phyloP scores from a whole-genome alignment of 139 green algal genomes.

The Closterium sp. region DNA sequence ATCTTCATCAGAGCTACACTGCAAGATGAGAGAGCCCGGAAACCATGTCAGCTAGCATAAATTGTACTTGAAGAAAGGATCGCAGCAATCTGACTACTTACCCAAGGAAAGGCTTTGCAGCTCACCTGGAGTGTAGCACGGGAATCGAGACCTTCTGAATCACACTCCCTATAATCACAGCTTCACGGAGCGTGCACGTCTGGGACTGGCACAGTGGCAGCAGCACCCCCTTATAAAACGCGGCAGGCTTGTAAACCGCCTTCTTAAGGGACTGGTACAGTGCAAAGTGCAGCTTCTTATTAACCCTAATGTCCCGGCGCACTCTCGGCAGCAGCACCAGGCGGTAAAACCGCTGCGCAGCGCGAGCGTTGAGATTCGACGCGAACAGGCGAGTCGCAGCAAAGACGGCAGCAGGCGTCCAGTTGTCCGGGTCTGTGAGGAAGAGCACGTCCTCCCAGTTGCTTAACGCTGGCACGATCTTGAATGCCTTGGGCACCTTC shows the following conservation, averaged over 20 bases:
- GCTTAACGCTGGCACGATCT: constrained; percentile 91
- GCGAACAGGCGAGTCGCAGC: constrained; percentile 93
- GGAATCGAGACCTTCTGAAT: constrained; percentile 80
- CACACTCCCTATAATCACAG: constrained; percentile 87
- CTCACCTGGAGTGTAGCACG: constrained; percentile 83
- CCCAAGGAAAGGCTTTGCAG: constrained; percentile 27
- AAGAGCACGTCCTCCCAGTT: constrained; percentile 98
- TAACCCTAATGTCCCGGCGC: constrained; percentile 77
- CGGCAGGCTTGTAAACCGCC: constrained; percentile 95
- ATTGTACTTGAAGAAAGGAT: constrained; percentile 98
- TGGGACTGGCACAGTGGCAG: constrained; percentile 76
- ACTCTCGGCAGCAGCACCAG: constrained; percentile 92
- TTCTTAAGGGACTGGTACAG: constrained; percentile 94
- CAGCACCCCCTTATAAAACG: constrained; percentile 96
- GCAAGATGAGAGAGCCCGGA: constrained; percentile 51
- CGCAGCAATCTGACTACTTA: constrained; percentile 92
- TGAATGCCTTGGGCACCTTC: constrained; percentile 98
- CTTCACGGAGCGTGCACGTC: constrained; percentile 78
- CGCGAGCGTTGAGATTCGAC: constrained; percentile 87
- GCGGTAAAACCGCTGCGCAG: constrained; percentile 81
- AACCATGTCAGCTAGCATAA: constrained; percentile 95
- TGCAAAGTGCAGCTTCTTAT: constrained; percentile 92
- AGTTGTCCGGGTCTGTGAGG: constrained; percentile 76
- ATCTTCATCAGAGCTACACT: constrained; percentile 84
- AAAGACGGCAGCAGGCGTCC: constrained; percentile 85